These are phyloP conservation scores for Coriolopsis trogii DNA, from an alignment of 1,284 basidiomycete species.

Conservation along the genomic window DNA sequence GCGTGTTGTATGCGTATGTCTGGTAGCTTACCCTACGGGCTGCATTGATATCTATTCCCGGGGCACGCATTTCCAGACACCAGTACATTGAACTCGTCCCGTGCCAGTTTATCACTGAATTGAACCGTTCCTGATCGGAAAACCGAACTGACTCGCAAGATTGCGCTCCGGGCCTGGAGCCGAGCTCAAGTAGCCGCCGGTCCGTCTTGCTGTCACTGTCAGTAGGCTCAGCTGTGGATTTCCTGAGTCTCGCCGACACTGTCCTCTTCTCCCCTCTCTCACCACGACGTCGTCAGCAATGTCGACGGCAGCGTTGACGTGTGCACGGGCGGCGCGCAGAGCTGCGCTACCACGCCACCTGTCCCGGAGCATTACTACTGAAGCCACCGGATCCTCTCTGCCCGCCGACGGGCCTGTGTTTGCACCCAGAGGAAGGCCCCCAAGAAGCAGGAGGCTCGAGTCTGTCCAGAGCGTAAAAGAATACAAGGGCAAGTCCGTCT, in stretches of 20 bases:
- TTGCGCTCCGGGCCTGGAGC: no score
- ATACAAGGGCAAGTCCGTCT: no score
- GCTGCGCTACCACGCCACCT: neutral
- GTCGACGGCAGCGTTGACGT: neutral
- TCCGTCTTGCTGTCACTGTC: neutral
- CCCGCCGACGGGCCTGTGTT: neutral
- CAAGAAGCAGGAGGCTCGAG: neutral
- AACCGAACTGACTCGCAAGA: no score
- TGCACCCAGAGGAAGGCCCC: neutral
- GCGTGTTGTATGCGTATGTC: no score
- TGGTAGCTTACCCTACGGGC: no score
- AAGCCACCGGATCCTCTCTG: neutral
- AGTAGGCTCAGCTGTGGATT: neutral
- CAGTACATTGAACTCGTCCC: no score
- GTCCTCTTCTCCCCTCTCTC: neutral
- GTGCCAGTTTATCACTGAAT: no score
- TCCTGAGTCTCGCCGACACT: conserved; percentile 10
- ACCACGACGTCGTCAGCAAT: neutral
- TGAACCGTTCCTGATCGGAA: no score
- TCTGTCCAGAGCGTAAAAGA: conserved; percentile 6
- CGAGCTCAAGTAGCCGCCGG: no score
- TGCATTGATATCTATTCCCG: no score
- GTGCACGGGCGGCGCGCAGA: neutral
- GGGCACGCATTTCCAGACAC: no score
- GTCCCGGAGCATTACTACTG: neutral